Evolutionary conservation across 2,329 filamentous ascomycete genomes (phyloP).

Genomic region (Trichoderma sp.): DNA sequence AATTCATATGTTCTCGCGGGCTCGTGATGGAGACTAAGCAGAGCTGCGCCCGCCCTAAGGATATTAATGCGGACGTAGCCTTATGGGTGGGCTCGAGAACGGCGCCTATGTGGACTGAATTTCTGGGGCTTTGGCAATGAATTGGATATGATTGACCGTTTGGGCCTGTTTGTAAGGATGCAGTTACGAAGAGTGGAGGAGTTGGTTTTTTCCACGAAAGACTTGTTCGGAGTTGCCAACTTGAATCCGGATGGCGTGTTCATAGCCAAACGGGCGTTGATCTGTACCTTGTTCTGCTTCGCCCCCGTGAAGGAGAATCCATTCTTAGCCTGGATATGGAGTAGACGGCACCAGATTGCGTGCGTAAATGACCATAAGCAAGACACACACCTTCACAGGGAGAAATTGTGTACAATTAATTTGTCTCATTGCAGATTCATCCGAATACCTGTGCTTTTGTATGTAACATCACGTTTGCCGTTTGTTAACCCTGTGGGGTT

Average conservation of each 20-base stretch:
- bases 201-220: neutral
- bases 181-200: neutral
- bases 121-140: neutral
- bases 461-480: neutral
- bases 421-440: neutral
- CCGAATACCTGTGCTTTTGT: neutral
- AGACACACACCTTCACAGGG: neutral
- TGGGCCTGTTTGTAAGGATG: neutral
- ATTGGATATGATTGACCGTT: neutral
- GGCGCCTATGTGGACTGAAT: neutral
- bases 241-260: neutral
- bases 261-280: neutral
- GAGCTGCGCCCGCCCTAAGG: conserved; percentile 4
- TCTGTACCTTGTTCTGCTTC: neutral
- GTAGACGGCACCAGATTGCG: neutral
- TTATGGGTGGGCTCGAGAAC: neutral
- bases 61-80: neutral
- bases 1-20: neutral
- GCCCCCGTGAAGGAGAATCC: neutral
- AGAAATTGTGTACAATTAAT: neutral
- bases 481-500: neutral
- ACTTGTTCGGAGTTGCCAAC: neutral
- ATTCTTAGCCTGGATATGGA: neutral
- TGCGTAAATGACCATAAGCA: neutral
- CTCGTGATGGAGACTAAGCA: neutral